Percentiles rank a stretch among this genome's conserved stretches.
Conservation (phyloP, 2,329 filamentous ascomycete species). For the Xylaria polymorpha region DNA sequence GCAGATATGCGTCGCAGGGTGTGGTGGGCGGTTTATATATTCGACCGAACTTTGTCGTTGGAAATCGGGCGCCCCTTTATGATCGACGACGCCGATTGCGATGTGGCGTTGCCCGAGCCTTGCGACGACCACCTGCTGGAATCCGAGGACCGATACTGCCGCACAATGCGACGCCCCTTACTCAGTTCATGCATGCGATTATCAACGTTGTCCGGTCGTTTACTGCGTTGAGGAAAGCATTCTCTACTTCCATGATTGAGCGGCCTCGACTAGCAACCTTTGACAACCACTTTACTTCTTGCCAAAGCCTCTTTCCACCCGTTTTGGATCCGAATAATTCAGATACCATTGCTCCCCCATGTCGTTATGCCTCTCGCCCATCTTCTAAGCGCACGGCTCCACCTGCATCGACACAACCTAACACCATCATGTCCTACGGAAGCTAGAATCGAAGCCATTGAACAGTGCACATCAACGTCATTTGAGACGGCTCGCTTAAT, state of each 20-base stretch:
- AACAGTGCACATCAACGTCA: conserved; percentile 79
- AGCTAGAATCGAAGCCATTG: conserved; percentile 76
- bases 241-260: conserved; percentile 75
- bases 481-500: conserved; percentile 84
- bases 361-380: conserved; percentile 80
- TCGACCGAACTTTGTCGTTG: conserved; percentile 83
- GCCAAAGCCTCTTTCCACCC: conserved; percentile 79
- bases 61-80: conserved; percentile 83
- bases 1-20: conserved; percentile 86
- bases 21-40: conserved; percentile 94
- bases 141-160: conserved; percentile 66
- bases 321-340: conserved; percentile 75
- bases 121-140: conserved; percentile 84
- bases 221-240: conserved; percentile 75
- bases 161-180: conserved; percentile 65
- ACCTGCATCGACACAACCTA: conserved; percentile 90
- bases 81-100: conserved; percentile 90
- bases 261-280: conserved; percentile 78
- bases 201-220: conserved; percentile 86
- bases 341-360: conserved; percentile 77
- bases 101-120: conserved; percentile 80
- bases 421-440: conserved; percentile 74
- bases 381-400: conserved; percentile 83
- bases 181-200: conserved; percentile 79
- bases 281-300: conserved; percentile 82